Base-by-base conservation (phyloP, 73 alveolate genomes). In the Paramecium bursaria region DNA sequence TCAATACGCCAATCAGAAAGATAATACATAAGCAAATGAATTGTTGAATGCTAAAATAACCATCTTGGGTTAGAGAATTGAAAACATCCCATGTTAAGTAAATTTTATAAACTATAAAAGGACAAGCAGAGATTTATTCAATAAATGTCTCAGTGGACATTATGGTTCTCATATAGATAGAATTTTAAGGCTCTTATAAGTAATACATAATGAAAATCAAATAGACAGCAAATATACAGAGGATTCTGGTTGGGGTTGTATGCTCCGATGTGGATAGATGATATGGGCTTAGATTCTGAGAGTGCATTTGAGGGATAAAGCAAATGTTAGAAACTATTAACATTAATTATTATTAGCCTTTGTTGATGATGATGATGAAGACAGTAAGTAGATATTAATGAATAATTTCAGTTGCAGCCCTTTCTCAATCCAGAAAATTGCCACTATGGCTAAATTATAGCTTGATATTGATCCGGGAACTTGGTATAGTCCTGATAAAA, bases 221-320 rank as follows among this genome's bases (percentile, higher is more conserved):
- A 15, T 33, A 67, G 82, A 67, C n/a, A 35, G 60, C 13, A 25
- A 31, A 14, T 39, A 42, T 31, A 67, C 55, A 15, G 3, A 53
- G 19, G 82, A 67, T 67, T 35, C 82, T 67, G 82, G 82, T 39
- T 67, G 82, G 82, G 82, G 82, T 0, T 67, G 82, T 67, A 67
- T 67, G 82, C 10, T 67, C 33, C 33, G 82, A 23, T 31, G 46
- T 39, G 82, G 82, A 13, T 42, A 67, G 27, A 67, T 67, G 82
- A 67, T 67, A 11, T 67, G 82, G 82, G 82, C 82, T 39, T 42
- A 67, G 26, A 67, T 67, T 9, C 44, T 67, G 25, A 31, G 82
- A 67, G 55, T 33, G 17, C 82, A 67, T 67, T 31, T 67, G 1
- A 67, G 82, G 39, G 26, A 31, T 21, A 31, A 67, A 42, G 44